These are phyloP conservation scores for Atkinsonella texensis DNA, from an alignment of 2,329 filamentous ascomycete genomes.

Conservation along the genomic window DNA sequence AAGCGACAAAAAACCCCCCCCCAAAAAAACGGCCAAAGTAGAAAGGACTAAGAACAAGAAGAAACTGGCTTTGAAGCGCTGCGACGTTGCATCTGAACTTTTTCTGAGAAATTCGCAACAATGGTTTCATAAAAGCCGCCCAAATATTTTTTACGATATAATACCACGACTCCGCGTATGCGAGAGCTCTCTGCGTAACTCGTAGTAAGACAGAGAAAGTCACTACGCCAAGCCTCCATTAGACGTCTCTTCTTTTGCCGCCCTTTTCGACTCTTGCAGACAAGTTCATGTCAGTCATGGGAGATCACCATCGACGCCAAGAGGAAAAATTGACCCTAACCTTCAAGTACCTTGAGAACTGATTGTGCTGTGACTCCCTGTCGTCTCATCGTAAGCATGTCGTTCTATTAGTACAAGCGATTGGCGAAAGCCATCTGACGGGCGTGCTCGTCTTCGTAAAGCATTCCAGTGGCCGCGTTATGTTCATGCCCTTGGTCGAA, in stretches of 20 bases:
- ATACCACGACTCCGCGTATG: background rate
- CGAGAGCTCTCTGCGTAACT: background rate
- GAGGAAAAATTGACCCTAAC: background rate
- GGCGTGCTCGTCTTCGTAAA: conserved; percentile 33
- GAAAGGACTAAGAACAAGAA: conserved; percentile 9
- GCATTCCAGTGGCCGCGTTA: conserved; percentile 17
- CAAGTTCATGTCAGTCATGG: conserved; percentile 1
- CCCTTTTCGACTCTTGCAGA: background rate
- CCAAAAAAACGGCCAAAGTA: conserved; percentile 2
- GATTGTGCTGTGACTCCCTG: background rate
- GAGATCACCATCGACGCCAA: background rate
- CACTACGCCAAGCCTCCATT: background rate
- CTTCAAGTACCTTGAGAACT: background rate
- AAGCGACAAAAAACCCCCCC: conserved; percentile 5
- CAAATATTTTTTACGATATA: background rate
- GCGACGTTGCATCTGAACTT: conserved; percentile 3
- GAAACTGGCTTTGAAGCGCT: conserved; percentile 4
- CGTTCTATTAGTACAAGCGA: conserved; percentile 27
- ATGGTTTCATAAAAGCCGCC: background rate
- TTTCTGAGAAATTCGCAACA: background rate
- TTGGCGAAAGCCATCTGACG: conserved; percentile 30
- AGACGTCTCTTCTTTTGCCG: background rate
- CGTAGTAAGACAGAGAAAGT: background rate
- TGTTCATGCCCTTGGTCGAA: conserved; percentile 32
- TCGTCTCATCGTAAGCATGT: conserved; percentile 8